Evolutionary conservation across 495 filamentous ascomycete species (phyloP).

Genomic region (Mycothermus thermophilus): DNA sequence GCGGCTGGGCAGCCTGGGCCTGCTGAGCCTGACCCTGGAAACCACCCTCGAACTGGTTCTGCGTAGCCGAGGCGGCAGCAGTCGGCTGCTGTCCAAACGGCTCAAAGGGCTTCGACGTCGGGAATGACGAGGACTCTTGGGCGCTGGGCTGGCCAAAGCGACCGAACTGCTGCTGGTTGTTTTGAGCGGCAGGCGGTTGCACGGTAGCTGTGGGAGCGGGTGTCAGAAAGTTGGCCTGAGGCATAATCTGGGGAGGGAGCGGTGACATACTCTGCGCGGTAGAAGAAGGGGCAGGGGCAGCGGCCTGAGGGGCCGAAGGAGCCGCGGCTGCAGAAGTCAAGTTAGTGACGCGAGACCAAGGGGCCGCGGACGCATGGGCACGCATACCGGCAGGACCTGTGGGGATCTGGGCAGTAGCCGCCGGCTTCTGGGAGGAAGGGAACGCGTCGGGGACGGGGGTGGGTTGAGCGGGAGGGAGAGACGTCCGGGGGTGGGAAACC

Average conservation of each 20-base stretch:
- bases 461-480: constrained; percentile 63
- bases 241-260: neutral
- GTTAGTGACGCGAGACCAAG: constrained; percentile 15
- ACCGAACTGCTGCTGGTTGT: constrained; percentile 50
- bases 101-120: constrained; percentile 73
- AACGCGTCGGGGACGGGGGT: constrained; percentile 46
- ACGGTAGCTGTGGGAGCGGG: constrained; percentile 18
- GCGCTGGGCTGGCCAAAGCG: constrained; percentile 50
- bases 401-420: constrained; percentile 44
- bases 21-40: constrained; percentile 48
- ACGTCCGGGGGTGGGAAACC: constrained; percentile 71
- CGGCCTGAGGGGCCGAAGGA: constrained; percentile 16
- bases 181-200: constrained; percentile 33
- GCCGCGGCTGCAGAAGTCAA: constrained; percentile 16
- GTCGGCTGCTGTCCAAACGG: constrained; percentile 60
- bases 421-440: constrained; percentile 52
- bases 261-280: constrained; percentile 17
- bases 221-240: constrained; percentile 13
- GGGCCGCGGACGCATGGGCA: constrained; percentile 1
- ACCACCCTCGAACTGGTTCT: constrained; percentile 29
- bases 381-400: constrained; percentile 29
- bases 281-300: constrained; percentile 10
- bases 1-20: constrained; percentile 37
- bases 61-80: constrained; percentile 28
- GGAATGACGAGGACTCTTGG: constrained; percentile 44